A percentile compares a stretch with the other conserved stretches of the same genome.
Evolutionary conservation across 1,284 basidiomycete genomes (phyloP).

Genomic region (Inonotus obliquus): DNA sequence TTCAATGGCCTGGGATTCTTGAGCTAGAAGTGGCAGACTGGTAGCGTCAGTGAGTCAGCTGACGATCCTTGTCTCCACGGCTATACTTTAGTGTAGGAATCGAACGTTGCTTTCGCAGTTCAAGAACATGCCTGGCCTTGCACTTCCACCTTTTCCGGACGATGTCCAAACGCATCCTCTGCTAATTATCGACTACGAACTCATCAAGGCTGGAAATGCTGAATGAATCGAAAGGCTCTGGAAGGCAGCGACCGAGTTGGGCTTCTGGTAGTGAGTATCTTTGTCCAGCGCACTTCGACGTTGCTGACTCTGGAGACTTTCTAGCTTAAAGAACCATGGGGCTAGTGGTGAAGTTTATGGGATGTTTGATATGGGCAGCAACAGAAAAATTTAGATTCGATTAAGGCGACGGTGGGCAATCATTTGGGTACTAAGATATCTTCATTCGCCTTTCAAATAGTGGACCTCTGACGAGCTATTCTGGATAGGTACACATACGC

Average conservation of each 20-base stretch:
- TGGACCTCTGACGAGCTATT: constrained; percentile 57
- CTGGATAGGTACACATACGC: constrained; percentile 45
- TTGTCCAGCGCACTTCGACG: background rate
- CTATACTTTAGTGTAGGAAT: too few species aligned
- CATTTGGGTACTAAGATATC: constrained; percentile 46
- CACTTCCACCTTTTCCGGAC: constrained; percentile 41
- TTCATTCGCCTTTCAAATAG: constrained; percentile 34
- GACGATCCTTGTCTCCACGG: too few species aligned
- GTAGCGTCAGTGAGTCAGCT: too few species aligned
- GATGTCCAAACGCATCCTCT: constrained; percentile 40
- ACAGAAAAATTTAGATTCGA: constrained; percentile 63
- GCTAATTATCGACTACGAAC: constrained; percentile 46
- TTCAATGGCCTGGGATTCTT: background rate
- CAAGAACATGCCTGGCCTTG: constrained; percentile 12
- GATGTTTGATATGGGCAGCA: constrained; percentile 58
- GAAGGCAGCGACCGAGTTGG: constrained; percentile 46
- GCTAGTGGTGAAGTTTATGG: constrained; percentile 44
- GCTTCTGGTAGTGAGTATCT: constrained; percentile 51
- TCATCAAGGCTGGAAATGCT: constrained; percentile 34
- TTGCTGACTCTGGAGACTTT: background rate
- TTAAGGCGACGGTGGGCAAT: constrained; percentile 57
- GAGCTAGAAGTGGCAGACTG: too few species aligned
- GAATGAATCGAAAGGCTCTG: constrained; percentile 42
- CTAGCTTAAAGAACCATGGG: constrained; percentile 58
- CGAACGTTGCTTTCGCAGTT: too few species aligned